Percentiles rank a stretch among this genome's conserved stretches.
Evolutionary conservation across 2,329 filamentous ascomycete species (phyloP).

Genomic region (Blastomyces percursus): DNA sequence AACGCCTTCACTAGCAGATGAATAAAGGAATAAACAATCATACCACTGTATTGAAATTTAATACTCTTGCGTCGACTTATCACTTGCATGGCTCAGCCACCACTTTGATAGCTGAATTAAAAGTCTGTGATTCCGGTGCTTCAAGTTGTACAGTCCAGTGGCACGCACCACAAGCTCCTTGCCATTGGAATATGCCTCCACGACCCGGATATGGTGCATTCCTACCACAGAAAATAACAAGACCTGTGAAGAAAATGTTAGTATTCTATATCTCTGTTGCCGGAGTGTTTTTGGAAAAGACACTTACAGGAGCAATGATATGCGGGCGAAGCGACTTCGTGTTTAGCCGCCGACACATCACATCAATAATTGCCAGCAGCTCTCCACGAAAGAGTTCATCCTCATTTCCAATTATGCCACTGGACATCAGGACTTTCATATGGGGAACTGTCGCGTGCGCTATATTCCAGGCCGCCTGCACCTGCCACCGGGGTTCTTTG

Average conservation of each 20-base stretch:
- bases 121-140: constrained; percentile 5
- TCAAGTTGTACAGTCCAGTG: constrained; percentile 8
- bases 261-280: not conserved
- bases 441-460: constrained; percentile 7
- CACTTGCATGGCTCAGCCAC: constrained; percentile 7
- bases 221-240: constrained; percentile 11
- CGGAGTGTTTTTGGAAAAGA: not conserved
- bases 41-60: constrained; percentile 1
- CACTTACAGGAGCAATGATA: constrained; percentile 11
- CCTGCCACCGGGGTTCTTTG: not conserved
- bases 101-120: constrained; percentile 7
- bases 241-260: constrained; percentile 6
- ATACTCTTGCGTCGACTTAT: constrained; percentile 4
- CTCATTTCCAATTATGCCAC: constrained; percentile 7
- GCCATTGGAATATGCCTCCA: constrained; percentile 12
- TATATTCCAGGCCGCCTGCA: constrained; percentile 2
- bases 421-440: constrained; percentile 11
- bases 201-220: constrained; percentile 8
- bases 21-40: constrained; percentile 4
- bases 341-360: constrained; percentile 8
- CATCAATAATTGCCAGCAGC: constrained; percentile 9
- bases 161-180: constrained; percentile 10
- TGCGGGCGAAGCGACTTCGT: constrained; percentile 8
- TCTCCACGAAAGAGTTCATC: constrained; percentile 11
- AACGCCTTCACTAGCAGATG: constrained; percentile 1